These are phyloP conservation scores for Colletotrichum graminicola DNA, from an alignment of 2,329 filamentous ascomycete genomes.

Conservation along the genomic window DNA sequence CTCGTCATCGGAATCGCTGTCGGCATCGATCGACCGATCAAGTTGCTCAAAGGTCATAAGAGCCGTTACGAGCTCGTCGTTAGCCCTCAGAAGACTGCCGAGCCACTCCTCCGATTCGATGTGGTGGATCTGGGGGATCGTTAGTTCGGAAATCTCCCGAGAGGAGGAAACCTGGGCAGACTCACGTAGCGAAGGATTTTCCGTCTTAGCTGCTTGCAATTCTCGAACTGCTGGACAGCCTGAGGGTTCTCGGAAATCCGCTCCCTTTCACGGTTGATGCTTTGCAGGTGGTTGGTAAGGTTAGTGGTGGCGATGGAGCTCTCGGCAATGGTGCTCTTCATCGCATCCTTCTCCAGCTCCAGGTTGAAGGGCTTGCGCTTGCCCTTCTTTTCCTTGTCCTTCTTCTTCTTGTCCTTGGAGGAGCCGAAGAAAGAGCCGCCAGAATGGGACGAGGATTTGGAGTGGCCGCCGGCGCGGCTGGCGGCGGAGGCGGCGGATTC, in stretches of 20 bases:
- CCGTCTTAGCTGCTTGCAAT: conserved; percentile 85
- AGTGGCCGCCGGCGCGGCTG: conserved; percentile 44
- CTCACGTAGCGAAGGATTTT: conserved; percentile 86
- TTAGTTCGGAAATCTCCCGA: conserved; percentile 43
- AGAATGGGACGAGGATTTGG: conserved; percentile 56
- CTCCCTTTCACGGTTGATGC: conserved; percentile 90
- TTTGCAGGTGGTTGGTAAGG: conserved; percentile 85
- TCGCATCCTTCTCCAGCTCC: conserved; percentile 86
- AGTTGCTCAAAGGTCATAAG: conserved; percentile 96
- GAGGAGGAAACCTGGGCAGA: conserved; percentile 27
- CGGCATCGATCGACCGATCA: conserved; percentile 84
- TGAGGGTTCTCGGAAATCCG: conserved; percentile 87
- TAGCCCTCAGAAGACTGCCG: conserved; percentile 89
- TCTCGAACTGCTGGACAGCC: conserved; percentile 83
- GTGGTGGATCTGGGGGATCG: conserved; percentile 76
- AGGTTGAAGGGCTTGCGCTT: conserved; percentile 81
- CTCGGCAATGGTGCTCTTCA: conserved; percentile 90
- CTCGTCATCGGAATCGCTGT: conserved; percentile 78
- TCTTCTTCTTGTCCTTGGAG: conserved; percentile 63
- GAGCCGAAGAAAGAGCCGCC: conserved; percentile 56
- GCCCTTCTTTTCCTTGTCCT: conserved; percentile 66
- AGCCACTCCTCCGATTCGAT: conserved; percentile 94
- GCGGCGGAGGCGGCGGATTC: conserved; percentile 42
- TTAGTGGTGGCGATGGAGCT: conserved; percentile 93
- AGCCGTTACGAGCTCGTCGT: conserved; percentile 94